These are phyloP conservation scores for Hansenula lynferdii DNA, from an alignment of 1,139 yeast genomes.

Conservation along the genomic window DNA sequence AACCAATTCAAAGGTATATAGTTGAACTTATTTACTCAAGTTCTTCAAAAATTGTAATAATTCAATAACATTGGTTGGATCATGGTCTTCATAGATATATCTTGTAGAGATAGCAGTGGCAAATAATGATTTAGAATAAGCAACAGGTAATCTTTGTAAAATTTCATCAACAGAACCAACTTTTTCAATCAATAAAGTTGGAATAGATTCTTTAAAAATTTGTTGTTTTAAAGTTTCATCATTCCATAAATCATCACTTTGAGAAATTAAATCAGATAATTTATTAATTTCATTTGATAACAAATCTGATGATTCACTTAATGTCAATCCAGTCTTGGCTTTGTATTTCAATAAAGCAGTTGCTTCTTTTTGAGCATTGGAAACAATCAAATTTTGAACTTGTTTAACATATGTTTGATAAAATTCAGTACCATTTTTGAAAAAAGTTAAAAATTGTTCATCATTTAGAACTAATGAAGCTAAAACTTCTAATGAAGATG, in stretches of 20 bases:
- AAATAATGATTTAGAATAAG: constrained; percentile 84
- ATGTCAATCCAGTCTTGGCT: constrained; percentile 40
- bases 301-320: constrained; percentile 79
- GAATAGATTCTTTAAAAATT: constrained; percentile 72
- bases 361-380: constrained; percentile 82
- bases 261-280: constrained; percentile 82
- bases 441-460: constrained; percentile 62
- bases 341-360: constrained; percentile 82
- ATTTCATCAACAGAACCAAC: constrained; percentile 79
- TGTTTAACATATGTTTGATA: constrained; percentile 78
- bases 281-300: constrained; percentile 84
- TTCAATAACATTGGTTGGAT: constrained; percentile 72
- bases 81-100: constrained; percentile 86
- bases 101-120: constrained; percentile 88
- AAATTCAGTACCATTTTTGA: constrained; percentile 54
- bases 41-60: constrained; percentile 42
- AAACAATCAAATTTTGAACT: constrained; percentile 71
- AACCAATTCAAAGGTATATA: no score
- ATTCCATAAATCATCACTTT: constrained; percentile 83
- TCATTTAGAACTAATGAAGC: constrained; percentile 94
- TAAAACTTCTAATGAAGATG: constrained; percentile 91
- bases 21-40: background rate
- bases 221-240: constrained; percentile 75
- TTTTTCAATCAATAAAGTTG: constrained; percentile 54
- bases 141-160: constrained; percentile 75